Conservation (phyloP, 257 asterid species). For the Craterostigma plantagineum region DNA sequence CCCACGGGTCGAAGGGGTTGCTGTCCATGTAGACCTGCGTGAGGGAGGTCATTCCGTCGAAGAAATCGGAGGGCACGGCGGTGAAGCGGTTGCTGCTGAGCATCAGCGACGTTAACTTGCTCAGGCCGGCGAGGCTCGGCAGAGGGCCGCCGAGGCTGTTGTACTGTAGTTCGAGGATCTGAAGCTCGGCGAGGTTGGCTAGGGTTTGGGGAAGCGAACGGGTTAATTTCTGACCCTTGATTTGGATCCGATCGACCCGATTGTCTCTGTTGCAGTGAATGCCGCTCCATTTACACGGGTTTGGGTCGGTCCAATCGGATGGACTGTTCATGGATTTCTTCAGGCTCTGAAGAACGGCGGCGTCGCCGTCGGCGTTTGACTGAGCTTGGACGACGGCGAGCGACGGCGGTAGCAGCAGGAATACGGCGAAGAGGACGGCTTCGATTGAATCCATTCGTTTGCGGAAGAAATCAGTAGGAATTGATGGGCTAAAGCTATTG, state of each 20-base stretch:
- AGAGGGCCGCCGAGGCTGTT: constrained; percentile 47
- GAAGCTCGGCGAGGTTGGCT: constrained; percentile 24
- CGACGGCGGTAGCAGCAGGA: constrained; percentile 2
- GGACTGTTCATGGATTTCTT: constrained; percentile 21
- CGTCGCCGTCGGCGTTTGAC: constrained; percentile 14
- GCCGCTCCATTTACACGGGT: constrained; percentile 24
- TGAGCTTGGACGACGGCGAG: constrained; percentile 15
- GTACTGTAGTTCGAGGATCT: constrained; percentile 30
- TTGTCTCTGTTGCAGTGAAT: constrained; percentile 18
- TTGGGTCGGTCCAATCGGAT: constrained; percentile 28
- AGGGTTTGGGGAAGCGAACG: constrained; percentile 49
- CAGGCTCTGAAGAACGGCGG: constrained; percentile 33
- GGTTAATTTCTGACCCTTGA: constrained; percentile 23
- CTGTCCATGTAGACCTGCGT: constrained; percentile 28
- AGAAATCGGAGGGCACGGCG: constrained; percentile 44
- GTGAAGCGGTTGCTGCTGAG: constrained; percentile 39
- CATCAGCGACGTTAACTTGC: constrained; percentile 25
- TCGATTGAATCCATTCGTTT: too few relatives aligned
- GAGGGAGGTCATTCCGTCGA: constrained; percentile 47
- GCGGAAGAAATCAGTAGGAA: too few relatives aligned
- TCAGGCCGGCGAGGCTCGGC: constrained; percentile 49
- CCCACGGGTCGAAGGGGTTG: constrained; percentile 40
- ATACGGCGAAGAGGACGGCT: constrained; percentile 6
- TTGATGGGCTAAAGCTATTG: too few relatives aligned
- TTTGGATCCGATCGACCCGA: constrained; percentile 48